Evolutionary conservation across 2,329 filamentous ascomycete species (phyloP), one percentile per base, ranked within the genome.

Genomic region (Cladosporium sp.): DNA sequence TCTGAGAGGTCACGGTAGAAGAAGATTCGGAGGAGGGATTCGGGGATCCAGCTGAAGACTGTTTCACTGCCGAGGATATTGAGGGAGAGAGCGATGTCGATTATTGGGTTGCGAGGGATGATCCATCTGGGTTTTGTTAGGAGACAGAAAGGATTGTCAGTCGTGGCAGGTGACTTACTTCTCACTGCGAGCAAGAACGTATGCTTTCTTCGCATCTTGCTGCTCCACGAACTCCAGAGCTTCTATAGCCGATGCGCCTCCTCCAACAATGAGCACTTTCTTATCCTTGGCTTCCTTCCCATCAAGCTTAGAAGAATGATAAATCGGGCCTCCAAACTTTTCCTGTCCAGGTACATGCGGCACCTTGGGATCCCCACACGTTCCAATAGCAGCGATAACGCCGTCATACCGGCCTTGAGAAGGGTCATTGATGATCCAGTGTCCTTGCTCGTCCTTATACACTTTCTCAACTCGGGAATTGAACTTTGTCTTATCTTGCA

Each of bases 1-100:
- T 90, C 82, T 59, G 83, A 71, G 2, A 94, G 77, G 58, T 93
- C 88, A 13, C 88, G 80, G 65, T 94, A 94, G 72, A 94, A 94
- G 71, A 92, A 78, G 55, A 84, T 80, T 53, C 82, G 82, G 0
- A 94, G 78, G 0, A 94, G 70, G 38, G 75, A 75, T 65, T 94
- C 88, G 0, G 43, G 35, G 33, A 95, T 84, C 75, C 83, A 88
- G 1, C 85, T 88, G 15, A 93, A 69, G 0, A 78, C 65, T 0
- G 85, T 93, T 32, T 51, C 49, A 38, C 85, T 81, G 1, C 88
- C 88, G 53, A 91, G 83, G 45, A 93, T 78, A 66, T 94, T 94
- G 59, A 89, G 71, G 2, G 86, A 79, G 1, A 95, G 77, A 1
- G 94, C 73, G 1, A 79, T 74, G 63, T 94, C 84, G 43, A 93